Conservation (phyloP, 495 filamentous ascomycete species). For the Evansstolkia leycettana region DNA sequence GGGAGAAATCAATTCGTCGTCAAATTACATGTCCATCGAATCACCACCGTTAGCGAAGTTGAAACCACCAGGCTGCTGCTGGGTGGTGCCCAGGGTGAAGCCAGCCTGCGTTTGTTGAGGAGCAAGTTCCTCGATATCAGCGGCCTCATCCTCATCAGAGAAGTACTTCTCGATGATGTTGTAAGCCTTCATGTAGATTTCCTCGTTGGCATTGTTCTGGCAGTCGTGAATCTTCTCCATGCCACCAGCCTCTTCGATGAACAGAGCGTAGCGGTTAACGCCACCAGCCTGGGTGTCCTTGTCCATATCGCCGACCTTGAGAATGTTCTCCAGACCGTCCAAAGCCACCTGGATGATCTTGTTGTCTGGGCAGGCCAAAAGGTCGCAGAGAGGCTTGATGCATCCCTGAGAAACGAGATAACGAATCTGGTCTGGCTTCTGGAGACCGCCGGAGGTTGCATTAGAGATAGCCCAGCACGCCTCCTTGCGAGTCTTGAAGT, state of each 20-base stretch:
- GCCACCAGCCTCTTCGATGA: slow-evolving; percentile 96
- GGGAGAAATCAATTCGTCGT: too few relatives aligned
- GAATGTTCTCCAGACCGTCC: slow-evolving; percentile 96
- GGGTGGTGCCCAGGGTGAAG: slow-evolving; percentile 75
- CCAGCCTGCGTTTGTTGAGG: slow-evolving; percentile 57
- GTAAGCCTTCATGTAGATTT: slow-evolving; percentile 99
- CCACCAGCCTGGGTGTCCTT: slow-evolving; percentile 63
- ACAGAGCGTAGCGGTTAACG: slow-evolving; percentile 93
- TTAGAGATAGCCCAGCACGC: slow-evolving; percentile 99
- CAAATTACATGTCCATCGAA: slow-evolving; percentile 94
- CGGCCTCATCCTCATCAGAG: slow-evolving; percentile 90
- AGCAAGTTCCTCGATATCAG: slow-evolving; percentile 57
- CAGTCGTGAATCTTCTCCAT: slow-evolving; percentile 99
- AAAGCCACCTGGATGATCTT: slow-evolving; percentile 99
- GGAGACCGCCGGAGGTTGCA: slow-evolving; percentile 91
- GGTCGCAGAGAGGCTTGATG: slow-evolving; percentile 95
- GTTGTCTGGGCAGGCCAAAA: slow-evolving; percentile 94
- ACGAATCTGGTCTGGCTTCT: slow-evolving; percentile 97
- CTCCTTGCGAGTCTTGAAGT: slow-evolving; percentile 99
- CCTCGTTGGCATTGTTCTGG: slow-evolving; percentile 99
- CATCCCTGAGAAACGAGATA: slow-evolving; percentile 87
- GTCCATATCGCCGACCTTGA: slow-evolving; percentile 98
- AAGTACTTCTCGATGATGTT: slow-evolving; percentile 99
- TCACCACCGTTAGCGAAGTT: slow-evolving; percentile 85
- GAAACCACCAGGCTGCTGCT: slow-evolving; percentile 70